Evolutionary conservation across 768 basidiomycete genomes (phyloP).

Genomic region (Suillus discolor): DNA sequence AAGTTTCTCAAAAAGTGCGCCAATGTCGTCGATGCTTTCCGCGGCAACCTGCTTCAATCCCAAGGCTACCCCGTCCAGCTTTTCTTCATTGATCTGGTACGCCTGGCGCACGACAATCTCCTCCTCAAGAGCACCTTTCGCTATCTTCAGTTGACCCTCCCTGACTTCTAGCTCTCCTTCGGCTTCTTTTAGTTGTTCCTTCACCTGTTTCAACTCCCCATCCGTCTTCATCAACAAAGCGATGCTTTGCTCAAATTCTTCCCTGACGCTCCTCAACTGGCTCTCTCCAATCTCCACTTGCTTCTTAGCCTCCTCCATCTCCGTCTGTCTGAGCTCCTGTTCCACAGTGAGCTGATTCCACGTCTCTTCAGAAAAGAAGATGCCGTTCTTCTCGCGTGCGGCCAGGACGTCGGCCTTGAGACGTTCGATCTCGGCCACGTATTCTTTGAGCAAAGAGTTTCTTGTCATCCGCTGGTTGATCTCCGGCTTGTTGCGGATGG

Average conservation of each 20-base stretch:
- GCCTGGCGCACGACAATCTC: constrained; percentile 79
- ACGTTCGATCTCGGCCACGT: constrained; percentile 90
- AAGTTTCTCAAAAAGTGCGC: constrained; percentile 77
- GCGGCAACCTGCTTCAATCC: constrained; percentile 64
- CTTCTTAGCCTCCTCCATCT: constrained; percentile 80
- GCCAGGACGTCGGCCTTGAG: constrained; percentile 89
- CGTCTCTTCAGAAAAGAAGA: constrained; percentile 89
- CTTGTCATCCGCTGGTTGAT: constrained; percentile 94
- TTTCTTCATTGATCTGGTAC: constrained; percentile 72
- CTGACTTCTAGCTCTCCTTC: constrained; percentile 54
- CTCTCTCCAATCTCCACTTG: constrained; percentile 83
- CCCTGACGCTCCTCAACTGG: constrained; percentile 75
- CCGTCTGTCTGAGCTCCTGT: constrained; percentile 75
- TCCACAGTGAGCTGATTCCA: constrained; percentile 84
- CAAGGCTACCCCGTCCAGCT: constrained; percentile 71
- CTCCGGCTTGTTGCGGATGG: constrained; percentile 94
- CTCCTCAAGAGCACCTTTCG: constrained; percentile 70
- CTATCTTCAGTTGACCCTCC: constrained; percentile 57
- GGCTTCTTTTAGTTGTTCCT: constrained; percentile 54
- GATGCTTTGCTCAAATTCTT: constrained; percentile 93
- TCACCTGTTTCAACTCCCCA: constrained; percentile 69
- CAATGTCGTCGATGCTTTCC: constrained; percentile 73
- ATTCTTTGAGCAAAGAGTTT: constrained; percentile 90
- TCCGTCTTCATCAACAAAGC: constrained; percentile 73
- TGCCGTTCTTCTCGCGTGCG: constrained; percentile 94